These are phyloP conservation scores for Elsinoe necatrix DNA, from an alignment of 2,329 filamentous ascomycete species.

Conservation along the genomic window DNA sequence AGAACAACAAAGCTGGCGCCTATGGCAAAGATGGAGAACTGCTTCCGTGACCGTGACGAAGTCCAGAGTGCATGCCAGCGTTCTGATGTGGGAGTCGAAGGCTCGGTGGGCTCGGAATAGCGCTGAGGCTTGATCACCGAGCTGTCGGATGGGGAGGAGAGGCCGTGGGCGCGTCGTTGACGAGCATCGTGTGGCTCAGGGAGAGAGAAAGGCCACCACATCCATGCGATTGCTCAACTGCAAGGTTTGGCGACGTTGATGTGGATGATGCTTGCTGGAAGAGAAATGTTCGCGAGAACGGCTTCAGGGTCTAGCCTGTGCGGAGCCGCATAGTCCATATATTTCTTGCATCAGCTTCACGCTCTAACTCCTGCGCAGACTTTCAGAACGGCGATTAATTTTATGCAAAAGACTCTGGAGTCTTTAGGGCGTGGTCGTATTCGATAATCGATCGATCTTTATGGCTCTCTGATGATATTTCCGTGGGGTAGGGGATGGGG, in stretches of 20 bases:
- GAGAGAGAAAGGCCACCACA: conserved; percentile 12
- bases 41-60: conserved; percentile 24
- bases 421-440: too few species aligned
- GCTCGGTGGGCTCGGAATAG: conserved; percentile 5
- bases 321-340: background rate
- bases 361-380: too few species aligned
- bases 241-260: background rate
- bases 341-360: too few species aligned
- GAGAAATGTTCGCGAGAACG: background rate
- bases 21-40: conserved; percentile 53
- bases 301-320: background rate
- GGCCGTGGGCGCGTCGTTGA: background rate
- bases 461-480: too few species aligned
- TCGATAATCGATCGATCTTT: too few species aligned
- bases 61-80: conserved; percentile 15
- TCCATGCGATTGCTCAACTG: background rate
- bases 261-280: background rate
- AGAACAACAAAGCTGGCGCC: conserved; percentile 68
- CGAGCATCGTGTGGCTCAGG: conserved; percentile 12
- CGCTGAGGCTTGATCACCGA: background rate
- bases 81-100: background rate
- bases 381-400: too few species aligned
- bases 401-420: too few species aligned
- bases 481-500: too few species aligned
- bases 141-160: background rate